These are phyloP conservation scores for Cetraspora pellucida DNA, from an alignment of 192 early-diverging fungal species.

Conservation along the genomic window DNA sequence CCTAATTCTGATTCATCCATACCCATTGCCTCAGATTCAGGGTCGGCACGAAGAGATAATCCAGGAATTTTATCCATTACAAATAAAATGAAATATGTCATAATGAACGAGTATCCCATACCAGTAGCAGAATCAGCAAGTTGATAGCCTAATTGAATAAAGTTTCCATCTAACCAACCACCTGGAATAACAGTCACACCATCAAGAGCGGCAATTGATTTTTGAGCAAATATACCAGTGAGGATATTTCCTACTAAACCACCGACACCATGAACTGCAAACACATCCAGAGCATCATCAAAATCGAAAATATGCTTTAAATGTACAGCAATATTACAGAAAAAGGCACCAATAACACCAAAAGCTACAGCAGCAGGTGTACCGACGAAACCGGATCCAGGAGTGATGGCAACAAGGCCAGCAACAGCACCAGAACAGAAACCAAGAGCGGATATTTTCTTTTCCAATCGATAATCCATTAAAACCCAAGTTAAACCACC, in stretches of 20 bases:
- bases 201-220: constrained; percentile 72
- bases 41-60: constrained; percentile 73
- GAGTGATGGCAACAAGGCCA: constrained; percentile 92
- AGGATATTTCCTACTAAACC: constrained; percentile 84
- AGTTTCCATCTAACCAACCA: constrained; percentile 48
- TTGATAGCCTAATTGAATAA: constrained; percentile 83
- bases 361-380: constrained; percentile 82
- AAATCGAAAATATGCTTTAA: constrained; percentile 84
- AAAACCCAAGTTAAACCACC: constrained; percentile 85
- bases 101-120: constrained; percentile 71
- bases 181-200: constrained; percentile 55
- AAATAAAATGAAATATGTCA: constrained; percentile 74
- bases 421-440: constrained; percentile 95
- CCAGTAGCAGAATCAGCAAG: constrained; percentile 73
- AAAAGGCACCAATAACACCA: constrained; percentile 70
- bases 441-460: constrained; percentile 85
- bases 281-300: constrained; percentile 93
- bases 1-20: constrained; percentile 84
- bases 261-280: constrained; percentile 85
- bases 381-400: constrained; percentile 85
- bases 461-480: constrained; percentile 75
- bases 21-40: constrained; percentile 67
- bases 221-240: constrained; percentile 90
- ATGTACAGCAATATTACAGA: constrained; percentile 81
- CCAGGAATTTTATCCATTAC: constrained; percentile 82